Evolutionary conservation across 306 rosid genomes (phyloP), one percentile per base, ranked within the genome.

Genomic region (Carpinus fangiana): DNA sequence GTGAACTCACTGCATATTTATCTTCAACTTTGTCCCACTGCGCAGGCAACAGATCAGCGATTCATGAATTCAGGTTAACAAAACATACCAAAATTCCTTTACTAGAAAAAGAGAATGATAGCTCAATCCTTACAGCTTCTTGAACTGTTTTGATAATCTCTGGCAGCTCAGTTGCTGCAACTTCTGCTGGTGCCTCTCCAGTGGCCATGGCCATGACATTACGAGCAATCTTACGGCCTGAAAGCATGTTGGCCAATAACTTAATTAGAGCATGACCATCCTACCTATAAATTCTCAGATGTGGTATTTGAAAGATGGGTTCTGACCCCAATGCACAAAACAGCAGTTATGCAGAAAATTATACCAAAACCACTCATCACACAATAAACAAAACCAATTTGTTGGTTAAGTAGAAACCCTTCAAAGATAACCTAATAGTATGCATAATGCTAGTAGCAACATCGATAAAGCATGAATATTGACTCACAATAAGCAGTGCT

Each of bases 21-120:
- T 95, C 99, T 43, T 95, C 99, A 69, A 90, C 90, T 82, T 93
- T 95, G 14, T 91, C 97, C 99, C 99, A 93, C 98, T 92, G 53
- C 26, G 70, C 82, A 81, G 10, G 81, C 61, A 87, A 73, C 20
- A 71, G 38, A 31, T 31, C 56, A n/a, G 2, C 17, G 11, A 79
- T 79, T 53, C 43, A 67, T 38, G 12, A 50, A 71, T 46, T 45
- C 6, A 65, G 65, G 46, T 82, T 38, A 85, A 12, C 8, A 73
- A 69, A 61, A 48, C 28, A 69, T 31, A 46, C 13, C 71, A 50
- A 76, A 47, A 26, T 17, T 59, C 18, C 46, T 66, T 8, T 50
- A 73, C 20, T 14, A 21, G 34, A 62, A 31, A 12, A 74, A 50
- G 73, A 4, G 14, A 46, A 5, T 5, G 8, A 41, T 6, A 41